Evolutionary conservation across 257 asterid species (phyloP), one percentile per base, ranked within the genome.

Genomic region (Lavandula angustifolia): DNA sequence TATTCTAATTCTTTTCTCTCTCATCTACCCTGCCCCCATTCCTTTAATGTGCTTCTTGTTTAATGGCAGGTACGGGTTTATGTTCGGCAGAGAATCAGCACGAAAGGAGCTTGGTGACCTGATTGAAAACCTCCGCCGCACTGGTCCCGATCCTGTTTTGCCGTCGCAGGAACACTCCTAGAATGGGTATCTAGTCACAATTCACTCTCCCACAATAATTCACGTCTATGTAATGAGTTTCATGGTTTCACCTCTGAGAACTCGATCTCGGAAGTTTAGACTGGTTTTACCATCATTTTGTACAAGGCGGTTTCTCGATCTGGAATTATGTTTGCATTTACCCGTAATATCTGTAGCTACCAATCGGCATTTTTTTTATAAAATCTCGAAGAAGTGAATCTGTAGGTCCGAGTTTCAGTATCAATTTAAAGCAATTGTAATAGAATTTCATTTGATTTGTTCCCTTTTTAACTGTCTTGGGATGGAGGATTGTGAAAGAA

Each of bases 31-130:
- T 18, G 27, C 27, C 27, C 32, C 9, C 46, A 0, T 8, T 47
- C 64, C 34, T 16, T 8, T 5, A 59, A 38, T 29, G 18, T 9
- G 40, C 37, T 41, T 41, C 38, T 51, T 22, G 37, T 40, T 71
- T 35, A 2, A 54, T 73, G 11, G 60, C 66, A 92, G 97, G 96
- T 92, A 89, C 42, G 98, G 96, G 12, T 92, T 87, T 76, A 87
- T 89, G 96, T 87, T 92, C 69, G 97, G 97, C 10, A 72, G 94
- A 79, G 98, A 92, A 61, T 82, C 96, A 2, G 86, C 96, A 40
- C 84, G 97, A 41, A 87, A 85, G 75, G 96, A 89, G 76, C 91
- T 92, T 32, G 78, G 75, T 37, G 89, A 81, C 37, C 78, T 89
- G 75, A 86, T 91, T 27, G 92, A 88, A 61, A 66, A 50, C 79